Evolutionary conservation across 331 rosid species (phyloP), one percentile per base, ranked within the genome.

Genomic region (Ulmus americana): DNA sequence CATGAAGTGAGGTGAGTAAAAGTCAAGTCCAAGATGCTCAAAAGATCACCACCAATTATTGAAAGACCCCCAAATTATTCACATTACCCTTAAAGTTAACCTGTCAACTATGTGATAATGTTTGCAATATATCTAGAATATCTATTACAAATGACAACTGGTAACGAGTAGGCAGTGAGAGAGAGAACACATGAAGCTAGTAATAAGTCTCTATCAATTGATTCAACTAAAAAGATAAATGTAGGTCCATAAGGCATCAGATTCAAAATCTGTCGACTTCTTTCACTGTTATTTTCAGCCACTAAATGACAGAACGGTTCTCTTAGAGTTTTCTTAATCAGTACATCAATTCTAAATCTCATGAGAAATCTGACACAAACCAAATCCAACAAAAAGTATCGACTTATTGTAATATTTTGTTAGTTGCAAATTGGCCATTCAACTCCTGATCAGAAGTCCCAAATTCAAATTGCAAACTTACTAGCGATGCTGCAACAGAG

Each of bases 401-500:
- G 5, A 16, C 16, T 11, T 9, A 9, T 28, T 28, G 35, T 9
- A 46, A 35, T 13, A 14, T 39, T 15, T 35, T 39, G 13, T 39
- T 39, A 7, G 43, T 61, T 56, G 28, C 45, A 47, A 28, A 3
- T 55, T 45, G 20, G 10, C 49, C 70, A 64, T 64, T 59, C 15
- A 14, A 3, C 47, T 20, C 44, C 8, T 13, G 12, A 52, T 1
- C 10, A 68, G 11, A 52, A 22, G 56, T 45, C 49, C 53, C 20
- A 49, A 44, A 55, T 59, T 74, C 73, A 74, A 46, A 46, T 7
- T 12, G 54, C 41, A 44, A 64, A 52, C 42, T 65, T 70, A 39
- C 70, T 12, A 0, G 74, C 76, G 55, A 53, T 51, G 60, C 40
- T 44, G 72, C 68, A 55, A 52, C 83, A 78, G 64, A 69, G 69